These are phyloP conservation scores for Candida ovalis DNA, from an alignment of 805 yeast species.

Conservation along the genomic window DNA sequence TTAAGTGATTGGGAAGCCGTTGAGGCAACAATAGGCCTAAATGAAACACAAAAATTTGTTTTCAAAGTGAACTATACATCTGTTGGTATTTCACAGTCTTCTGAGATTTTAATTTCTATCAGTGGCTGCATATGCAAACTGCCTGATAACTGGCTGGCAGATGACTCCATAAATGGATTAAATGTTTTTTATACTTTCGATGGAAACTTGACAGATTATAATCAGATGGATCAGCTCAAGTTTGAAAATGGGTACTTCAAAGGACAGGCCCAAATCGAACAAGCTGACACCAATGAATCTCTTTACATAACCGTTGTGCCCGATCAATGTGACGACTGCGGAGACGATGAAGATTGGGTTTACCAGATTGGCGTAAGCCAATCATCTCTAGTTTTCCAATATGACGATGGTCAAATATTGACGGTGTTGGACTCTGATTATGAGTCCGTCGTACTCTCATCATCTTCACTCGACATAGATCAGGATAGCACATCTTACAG, in stretches of 20 bases:
- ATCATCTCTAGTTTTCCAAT: constrained; percentile 58
- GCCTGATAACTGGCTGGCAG: constrained; percentile 20
- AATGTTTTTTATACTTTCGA: constrained; percentile 26
- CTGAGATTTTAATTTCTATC: constrained; percentile 44
- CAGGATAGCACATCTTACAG: constrained; percentile 25
- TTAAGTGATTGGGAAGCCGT: constrained; percentile 9
- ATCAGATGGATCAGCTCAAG: constrained; percentile 9
- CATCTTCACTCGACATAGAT: constrained; percentile 41
- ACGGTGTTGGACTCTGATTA: constrained; percentile 66
- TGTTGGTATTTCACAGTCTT: constrained; percentile 41
- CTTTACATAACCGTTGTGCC: constrained; percentile 23
- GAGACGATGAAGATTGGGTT: constrained; percentile 39
- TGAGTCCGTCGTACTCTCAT: constrained; percentile 52
- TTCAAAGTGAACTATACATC: constrained; percentile 32
- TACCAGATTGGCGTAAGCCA: constrained; percentile 65
- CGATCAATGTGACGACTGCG: constrained; percentile 20
- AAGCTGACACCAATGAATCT: constrained; percentile 7
- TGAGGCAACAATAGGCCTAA: constrained; percentile 9
- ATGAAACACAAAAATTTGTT: constrained; percentile 9
- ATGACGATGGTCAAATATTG: constrained; percentile 59
- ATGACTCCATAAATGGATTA: constrained; percentile 19
- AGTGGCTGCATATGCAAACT: constrained; percentile 47
- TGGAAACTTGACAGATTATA: constrained; percentile 11
- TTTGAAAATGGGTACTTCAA: constrained; percentile 28
- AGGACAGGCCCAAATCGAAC: constrained; percentile 14